These are phyloP conservation scores for Curvularia hawaiiensis DNA, from an alignment of 2,329 filamentous ascomycete genomes.

Conservation along the genomic window DNA sequence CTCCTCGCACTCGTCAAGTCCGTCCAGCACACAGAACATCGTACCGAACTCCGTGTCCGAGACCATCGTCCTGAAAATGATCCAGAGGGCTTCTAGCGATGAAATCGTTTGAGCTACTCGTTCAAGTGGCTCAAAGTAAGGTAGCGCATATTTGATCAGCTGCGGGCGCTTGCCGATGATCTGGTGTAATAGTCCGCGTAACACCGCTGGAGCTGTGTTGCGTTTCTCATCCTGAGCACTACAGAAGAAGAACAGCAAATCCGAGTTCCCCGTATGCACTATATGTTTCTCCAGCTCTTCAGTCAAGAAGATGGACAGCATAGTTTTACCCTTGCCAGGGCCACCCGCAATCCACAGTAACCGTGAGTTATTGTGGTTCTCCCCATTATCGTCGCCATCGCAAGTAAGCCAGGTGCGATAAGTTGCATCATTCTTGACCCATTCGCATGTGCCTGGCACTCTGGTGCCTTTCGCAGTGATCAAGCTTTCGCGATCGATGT, in stretches of 20 bases:
- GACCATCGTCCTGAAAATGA: conserved; percentile 25
- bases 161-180: conserved; percentile 21
- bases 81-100: conserved; percentile 26
- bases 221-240: not conserved
- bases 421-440: not conserved
- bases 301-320: not conserved
- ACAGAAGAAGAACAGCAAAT: not conserved
- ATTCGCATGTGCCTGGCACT: not conserved
- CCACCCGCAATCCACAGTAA: conserved; percentile 1
- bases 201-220: not conserved
- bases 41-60: conserved; percentile 13
- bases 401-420: not conserved
- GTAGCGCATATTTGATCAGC: conserved; percentile 21
- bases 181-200: not conserved
- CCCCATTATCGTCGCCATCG: not conserved
- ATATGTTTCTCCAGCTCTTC: not conserved
- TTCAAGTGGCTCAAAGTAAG: conserved; percentile 17
- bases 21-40: conserved; percentile 36
- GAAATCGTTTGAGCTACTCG: conserved; percentile 14
- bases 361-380: not conserved
- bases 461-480: not conserved
- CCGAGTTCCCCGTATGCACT: not conserved
- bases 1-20: conserved; percentile 15
- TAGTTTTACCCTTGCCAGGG: not conserved
- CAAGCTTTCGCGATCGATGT: not conserved